These are phyloP conservation scores for Mortierella antarctica DNA, from an alignment of 192 early-diverging fungal genomes.

Conservation along the genomic window DNA sequence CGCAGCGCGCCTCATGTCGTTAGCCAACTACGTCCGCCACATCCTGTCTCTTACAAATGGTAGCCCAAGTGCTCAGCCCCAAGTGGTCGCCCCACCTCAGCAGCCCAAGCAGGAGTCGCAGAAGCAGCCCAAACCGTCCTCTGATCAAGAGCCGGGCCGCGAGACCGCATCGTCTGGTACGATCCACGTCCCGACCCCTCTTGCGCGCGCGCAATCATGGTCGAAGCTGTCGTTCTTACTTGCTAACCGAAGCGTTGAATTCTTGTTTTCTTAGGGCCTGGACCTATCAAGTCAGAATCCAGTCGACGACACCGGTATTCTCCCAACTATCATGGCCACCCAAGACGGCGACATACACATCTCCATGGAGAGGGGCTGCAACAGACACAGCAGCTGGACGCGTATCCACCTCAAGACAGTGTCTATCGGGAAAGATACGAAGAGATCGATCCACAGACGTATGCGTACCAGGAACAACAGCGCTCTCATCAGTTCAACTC, in stretches of 20 bases:
- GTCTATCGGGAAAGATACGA: neutral
- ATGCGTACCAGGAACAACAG: neutral
- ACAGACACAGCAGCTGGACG: neutral
- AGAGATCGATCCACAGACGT: too few species aligned
- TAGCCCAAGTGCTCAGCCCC: slow-evolving; percentile 12
- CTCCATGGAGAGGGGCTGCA: slow-evolving; percentile 1
- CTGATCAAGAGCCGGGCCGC: neutral
- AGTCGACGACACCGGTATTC: slow-evolving; percentile 17
- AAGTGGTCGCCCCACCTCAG: neutral
- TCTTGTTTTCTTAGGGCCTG: slow-evolving; percentile 1
- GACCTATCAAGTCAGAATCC: slow-evolving; percentile 27
- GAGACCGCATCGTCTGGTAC: slow-evolving; percentile 1
- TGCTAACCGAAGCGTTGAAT: neutral
- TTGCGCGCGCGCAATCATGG: too few species aligned
- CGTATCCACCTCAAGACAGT: neutral
- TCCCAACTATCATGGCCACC: slow-evolving; percentile 21
- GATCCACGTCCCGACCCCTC: neutral
- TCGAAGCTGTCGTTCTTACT: too few species aligned
- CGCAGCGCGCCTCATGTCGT: slow-evolving; percentile 23
- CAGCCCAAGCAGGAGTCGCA: neutral
- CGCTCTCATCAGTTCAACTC: neutral
- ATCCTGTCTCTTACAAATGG: slow-evolving; percentile 32
- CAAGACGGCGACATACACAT: neutral
- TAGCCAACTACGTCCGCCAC: slow-evolving; percentile 50
- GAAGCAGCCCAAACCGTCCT: slow-evolving; percentile 1